Percentiles rank a stretch among this genome's conserved stretches.
Evolutionary conservation across 2,329 filamentous ascomycete genomes (phyloP).

Genomic region (Hypoxylon sp.): DNA sequence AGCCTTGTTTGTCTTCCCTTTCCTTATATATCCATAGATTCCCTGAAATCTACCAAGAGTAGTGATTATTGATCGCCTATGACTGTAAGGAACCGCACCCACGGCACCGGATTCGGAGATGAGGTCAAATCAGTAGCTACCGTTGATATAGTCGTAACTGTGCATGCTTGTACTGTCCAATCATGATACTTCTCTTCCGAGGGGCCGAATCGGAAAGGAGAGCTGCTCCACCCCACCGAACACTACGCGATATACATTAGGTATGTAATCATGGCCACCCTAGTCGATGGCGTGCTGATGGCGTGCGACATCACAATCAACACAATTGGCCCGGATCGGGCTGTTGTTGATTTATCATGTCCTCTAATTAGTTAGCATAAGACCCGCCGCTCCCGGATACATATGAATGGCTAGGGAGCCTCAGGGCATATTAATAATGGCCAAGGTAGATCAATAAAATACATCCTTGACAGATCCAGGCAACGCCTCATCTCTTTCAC

Average conservation of each 20-base stretch:
- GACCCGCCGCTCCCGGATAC: constrained; percentile 11
- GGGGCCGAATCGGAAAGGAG: constrained; percentile 31
- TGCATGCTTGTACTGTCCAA: constrained; percentile 3
- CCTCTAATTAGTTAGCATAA: constrained; percentile 11
- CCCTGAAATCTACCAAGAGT: not conserved
- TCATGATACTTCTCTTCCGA: constrained; percentile 13
- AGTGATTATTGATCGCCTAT: not conserved
- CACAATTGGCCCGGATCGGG: constrained; percentile 30
- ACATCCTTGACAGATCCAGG: not conserved
- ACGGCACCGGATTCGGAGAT: constrained; percentile 36
- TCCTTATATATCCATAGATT: not conserved
- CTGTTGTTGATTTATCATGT: constrained; percentile 16
- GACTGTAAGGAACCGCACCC: constrained; percentile 7
- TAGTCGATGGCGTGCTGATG: constrained; percentile 44
- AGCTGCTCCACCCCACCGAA: constrained; percentile 32
- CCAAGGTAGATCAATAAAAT: constrained; percentile 5
- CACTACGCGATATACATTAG: constrained; percentile 19
- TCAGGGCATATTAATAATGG: constrained; percentile 19
- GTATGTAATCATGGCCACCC: constrained; percentile 37
- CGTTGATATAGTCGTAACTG: not conserved
- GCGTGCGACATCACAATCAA: constrained; percentile 39
- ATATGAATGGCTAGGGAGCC: constrained; percentile 11
- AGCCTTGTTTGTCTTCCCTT: not conserved
- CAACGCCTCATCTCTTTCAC: not conserved
- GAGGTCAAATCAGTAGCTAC: constrained; percentile 24